Base-by-base conservation (phyloP, 2,329 filamentous ascomycete species). In the Emergomyces pasteurianus region DNA sequence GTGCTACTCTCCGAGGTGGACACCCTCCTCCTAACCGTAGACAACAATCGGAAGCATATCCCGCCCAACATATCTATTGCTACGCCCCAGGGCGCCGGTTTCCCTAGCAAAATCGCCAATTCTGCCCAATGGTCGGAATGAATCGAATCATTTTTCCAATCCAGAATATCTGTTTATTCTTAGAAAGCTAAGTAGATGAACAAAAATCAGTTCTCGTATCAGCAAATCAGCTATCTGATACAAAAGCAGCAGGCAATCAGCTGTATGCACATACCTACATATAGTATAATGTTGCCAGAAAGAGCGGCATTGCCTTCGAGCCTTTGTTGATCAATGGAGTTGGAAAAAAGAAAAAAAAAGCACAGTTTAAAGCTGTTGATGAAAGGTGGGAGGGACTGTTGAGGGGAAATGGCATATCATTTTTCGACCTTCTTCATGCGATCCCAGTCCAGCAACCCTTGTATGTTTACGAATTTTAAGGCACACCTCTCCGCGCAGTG, bases 21-120 rank as follows among this genome's bases (percentile, higher is more conserved):
- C 28, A 67, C 65, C 0, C 55, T 71, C 2, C 60, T 62, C 26
- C 43, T 70, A 14, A 59, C 63, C 2, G 62, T 70, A 1, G 69
- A 69, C 1, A 64, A 69, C 3, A 7, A 23, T 3, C 55, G 60
- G 58, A 62, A 63, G 12, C 28, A 40, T 2, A 59, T 70, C 3
- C 67, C 69, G 5, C 63, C 65, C 1, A 68, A 67, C 53, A 52
- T 70, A 14, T 61, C 64, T n/a, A 65, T 63, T n/a, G 9, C 58
- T 70, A 23, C 65, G 62, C 34, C 68, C 71, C 49, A 65, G 67
- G 47, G 69, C 67, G 9, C 67, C 67, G 6, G 60, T 63, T 0
- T 66, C 65, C 8, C n/a, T n/a, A n/a, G n/a, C n/a, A n/a, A n/a
- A n/a, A n/a, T 71, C 5, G 61, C 42, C 5, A 61, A 40, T 28